phyloP scores from a whole-genome alignment of 2,329 filamentous ascomycete genomes.

The Neopestalotiopsis sp. region DNA sequence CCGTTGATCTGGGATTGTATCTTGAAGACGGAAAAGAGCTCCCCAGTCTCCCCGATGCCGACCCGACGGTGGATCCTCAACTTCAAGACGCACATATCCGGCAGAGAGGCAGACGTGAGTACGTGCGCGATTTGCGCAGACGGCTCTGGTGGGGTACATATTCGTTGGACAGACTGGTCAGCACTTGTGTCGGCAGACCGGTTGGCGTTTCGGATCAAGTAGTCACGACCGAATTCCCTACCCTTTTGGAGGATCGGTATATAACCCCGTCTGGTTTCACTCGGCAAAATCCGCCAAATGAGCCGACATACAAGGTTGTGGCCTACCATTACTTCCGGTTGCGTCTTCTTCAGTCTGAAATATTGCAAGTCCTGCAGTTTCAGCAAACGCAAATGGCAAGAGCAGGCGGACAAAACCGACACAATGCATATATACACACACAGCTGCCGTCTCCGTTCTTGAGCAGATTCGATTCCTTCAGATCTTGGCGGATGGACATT shows the following conservation, averaged over 20 bases:
- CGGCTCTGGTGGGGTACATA: constrained; percentile 98
- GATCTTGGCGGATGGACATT: constrained; percentile 87
- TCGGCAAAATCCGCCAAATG: constrained; percentile 59
- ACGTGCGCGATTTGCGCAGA: constrained; percentile 83
- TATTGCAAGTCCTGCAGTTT: constrained; percentile 90
- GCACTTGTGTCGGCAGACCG: constrained; percentile 89
- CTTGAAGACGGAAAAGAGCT: constrained; percentile 82
- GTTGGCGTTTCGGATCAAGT: constrained; percentile 97
- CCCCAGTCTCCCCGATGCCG: not conserved
- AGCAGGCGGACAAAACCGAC: constrained; percentile 64
- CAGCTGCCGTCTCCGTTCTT: constrained; percentile 85
- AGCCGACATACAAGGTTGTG: constrained; percentile 87
- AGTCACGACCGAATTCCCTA: constrained; percentile 94
- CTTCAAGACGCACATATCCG: constrained; percentile 41
- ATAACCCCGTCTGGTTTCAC: constrained; percentile 82
- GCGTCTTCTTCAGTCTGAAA: constrained; percentile 89
- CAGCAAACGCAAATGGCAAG: constrained; percentile 85
- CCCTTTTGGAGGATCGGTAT: constrained; percentile 82
- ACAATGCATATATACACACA: constrained; percentile 77
- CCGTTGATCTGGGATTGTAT: constrained; percentile 89
- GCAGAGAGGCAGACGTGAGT: constrained; percentile 75
- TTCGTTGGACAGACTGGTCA: constrained; percentile 91
- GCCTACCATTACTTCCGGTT: constrained; percentile 92
- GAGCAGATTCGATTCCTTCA: constrained; percentile 81
- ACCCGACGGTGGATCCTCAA: constrained; percentile 16